phyloP scores from a whole-genome alignment of 2,329 filamentous ascomycete species.

The Tolypocladium tundrense region DNA sequence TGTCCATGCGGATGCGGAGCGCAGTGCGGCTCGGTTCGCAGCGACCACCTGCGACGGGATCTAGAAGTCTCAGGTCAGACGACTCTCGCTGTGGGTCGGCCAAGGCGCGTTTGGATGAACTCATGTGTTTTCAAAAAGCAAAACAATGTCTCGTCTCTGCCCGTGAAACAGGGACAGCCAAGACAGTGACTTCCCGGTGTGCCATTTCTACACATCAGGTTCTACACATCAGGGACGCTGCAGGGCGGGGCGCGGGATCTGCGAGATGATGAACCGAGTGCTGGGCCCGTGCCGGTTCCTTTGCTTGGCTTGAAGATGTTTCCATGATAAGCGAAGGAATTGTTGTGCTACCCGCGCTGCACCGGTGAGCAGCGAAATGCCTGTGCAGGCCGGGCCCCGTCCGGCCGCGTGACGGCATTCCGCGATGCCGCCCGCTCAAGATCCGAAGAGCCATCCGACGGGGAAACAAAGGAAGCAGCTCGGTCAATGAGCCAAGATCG shows the following conservation, averaged over 20 bases:
- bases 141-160: background rate
- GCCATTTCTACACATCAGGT: background rate
- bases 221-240: background rate
- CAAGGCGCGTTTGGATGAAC: background rate
- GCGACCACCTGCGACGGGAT: background rate
- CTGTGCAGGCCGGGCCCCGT: background rate
- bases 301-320: background rate
- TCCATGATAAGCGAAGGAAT: too few species aligned
- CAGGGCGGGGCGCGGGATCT: background rate
- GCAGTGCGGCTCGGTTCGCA: background rate
- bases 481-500: background rate
- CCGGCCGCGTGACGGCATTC: background rate
- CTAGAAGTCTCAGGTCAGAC: too few species aligned
- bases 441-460: background rate
- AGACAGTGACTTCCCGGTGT: background rate
- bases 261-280: background rate
- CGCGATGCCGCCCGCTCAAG: background rate
- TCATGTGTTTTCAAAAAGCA: background rate
- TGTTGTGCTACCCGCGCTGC: background rate
- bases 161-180: background rate
- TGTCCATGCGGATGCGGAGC: background rate
- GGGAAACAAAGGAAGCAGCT: background rate
- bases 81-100: background rate
- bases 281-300: background rate
- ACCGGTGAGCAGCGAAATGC: background rate